A percentile compares a stretch with the other conserved stretches of the same genome.
phyloP scores from a whole-genome alignment of 2,329 filamentous ascomycete species.

The Ophiostoma sp. region DNA sequence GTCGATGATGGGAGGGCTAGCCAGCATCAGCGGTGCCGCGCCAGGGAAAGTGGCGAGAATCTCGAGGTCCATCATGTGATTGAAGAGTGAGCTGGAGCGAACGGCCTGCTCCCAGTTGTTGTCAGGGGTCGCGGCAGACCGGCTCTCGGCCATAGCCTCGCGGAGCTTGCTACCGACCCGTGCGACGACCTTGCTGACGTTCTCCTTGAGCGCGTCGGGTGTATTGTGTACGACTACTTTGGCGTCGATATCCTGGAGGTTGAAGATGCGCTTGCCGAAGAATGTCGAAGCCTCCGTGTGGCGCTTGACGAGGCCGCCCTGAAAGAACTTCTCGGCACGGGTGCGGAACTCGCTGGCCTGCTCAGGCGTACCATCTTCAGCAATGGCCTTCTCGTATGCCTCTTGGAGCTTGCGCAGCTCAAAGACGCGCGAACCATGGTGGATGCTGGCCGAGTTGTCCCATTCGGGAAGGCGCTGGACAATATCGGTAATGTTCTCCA shows the following conservation, averaged over 20 bases:
- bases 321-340: constrained; percentile 25
- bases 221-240: constrained; percentile 25
- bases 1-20: constrained; percentile 54
- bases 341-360: constrained; percentile 23
- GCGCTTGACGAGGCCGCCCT: constrained; percentile 25
- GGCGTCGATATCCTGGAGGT: constrained; percentile 24
- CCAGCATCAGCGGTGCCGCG: constrained; percentile 47
- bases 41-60: constrained; percentile 27
- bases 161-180: constrained; percentile 25
- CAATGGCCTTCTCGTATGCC: constrained; percentile 25
- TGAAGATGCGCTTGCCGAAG: constrained; percentile 26
- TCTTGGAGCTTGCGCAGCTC: constrained; percentile 24
- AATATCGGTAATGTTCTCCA: constrained; percentile 22
- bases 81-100: constrained; percentile 25
- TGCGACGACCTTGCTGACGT: constrained; percentile 34
- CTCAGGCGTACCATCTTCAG: constrained; percentile 24
- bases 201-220: constrained; percentile 33
- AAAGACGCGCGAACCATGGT: constrained; percentile 22
- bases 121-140: neutral
- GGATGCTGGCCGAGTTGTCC: constrained; percentile 20
- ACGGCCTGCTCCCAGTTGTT: constrained; percentile 27
- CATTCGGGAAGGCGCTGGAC: constrained; percentile 26
- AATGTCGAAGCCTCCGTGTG: constrained; percentile 27
- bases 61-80: constrained; percentile 26
- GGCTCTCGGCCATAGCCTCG: constrained; percentile 11